Percentiles rank a stretch among this genome's conserved stretches.
Conservation (phyloP, 2,329 filamentous ascomycete genomes). For the Albifimbria verrucaria region DNA sequence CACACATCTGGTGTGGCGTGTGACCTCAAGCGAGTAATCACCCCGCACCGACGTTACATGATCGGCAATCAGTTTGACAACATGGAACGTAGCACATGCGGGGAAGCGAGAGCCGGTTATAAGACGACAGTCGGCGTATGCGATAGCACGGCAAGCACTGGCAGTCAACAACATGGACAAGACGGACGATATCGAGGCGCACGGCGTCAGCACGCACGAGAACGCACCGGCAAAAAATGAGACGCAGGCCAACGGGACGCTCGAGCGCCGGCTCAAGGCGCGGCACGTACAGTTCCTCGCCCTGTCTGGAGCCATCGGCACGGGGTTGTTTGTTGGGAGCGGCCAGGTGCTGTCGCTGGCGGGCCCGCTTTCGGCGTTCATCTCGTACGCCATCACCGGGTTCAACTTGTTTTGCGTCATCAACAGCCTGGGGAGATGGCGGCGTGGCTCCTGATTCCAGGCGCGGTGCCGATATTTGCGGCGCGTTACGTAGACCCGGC, state of each 20-base stretch:
- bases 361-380: constrained; percentile 37
- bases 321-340: constrained; percentile 41
- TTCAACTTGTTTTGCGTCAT: constrained; percentile 48
- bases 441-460: constrained; percentile 57
- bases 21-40: too few species aligned
- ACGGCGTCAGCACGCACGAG: background rate
- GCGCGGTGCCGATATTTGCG: constrained; percentile 49
- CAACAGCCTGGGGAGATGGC: constrained; percentile 55
- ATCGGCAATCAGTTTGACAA: background rate
- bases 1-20: too few species aligned
- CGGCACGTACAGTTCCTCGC: constrained; percentile 40
- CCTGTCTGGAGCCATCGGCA: constrained; percentile 39
- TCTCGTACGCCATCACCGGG: constrained; percentile 40
- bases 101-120: background rate
- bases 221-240: constrained; percentile 17
- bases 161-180: background rate
- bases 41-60: constrained; percentile 1
- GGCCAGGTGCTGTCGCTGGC: constrained; percentile 40
- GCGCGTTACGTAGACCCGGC: constrained; percentile 45
- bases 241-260: constrained; percentile 27
- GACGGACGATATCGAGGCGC: background rate
- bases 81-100: background rate
- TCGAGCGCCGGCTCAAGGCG: constrained; percentile 35
- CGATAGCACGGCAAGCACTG: background rate
- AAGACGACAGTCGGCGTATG: background rate